Evolutionary conservation across 768 basidiomycete genomes (phyloP), one percentile per base, ranked within the genome.

Genomic region (Lactarius evosmus): DNA sequence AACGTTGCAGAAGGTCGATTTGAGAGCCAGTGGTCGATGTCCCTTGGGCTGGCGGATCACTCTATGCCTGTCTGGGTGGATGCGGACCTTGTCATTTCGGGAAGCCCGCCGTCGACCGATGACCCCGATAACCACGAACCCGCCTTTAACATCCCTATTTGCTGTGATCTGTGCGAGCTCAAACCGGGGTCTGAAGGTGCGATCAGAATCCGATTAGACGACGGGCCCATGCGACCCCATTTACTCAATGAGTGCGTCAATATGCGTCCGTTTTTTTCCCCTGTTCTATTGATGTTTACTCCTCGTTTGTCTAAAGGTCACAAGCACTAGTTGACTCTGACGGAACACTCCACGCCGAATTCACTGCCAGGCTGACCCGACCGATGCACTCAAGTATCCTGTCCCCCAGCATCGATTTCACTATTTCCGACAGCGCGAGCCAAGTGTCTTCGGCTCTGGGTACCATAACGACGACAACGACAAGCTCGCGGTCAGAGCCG

Each of bases 1-100:
- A 61, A 54, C 27, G 34, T 41, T 2, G 38, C 40, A 25, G 70
- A 71, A 19, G 65, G 69, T 19, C 19, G 3, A 0, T 51, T 38
- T 7, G 36, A 56, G 25, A 41, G 0, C 34, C 51, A 6, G 54
- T 72, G 75, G 85, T 77, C 79, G 41, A 75, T 86, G 34, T 73
- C 77, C 1, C 80, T 88, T 2, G 77, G 78, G 1, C 71, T 88
- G 5, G 74, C 82, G 7, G 82, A 84, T 58, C 75, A 82, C 56
- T 86, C 85, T 62, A 80, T 84, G 0, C 82, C 86, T 2, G 84
- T 85, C 5, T 83, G 77, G 67, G 66, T 88, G 40, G 80, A 87
- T 68, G 81, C 83, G 0, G 77, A 77, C 4, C 74, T 88, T 9
- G 59, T 85, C 38, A 75, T 85, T 41, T 27, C 76, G 74, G 25